phyloP scores from a whole-genome alignment of 495 filamentous ascomycete species.

The Aspergillus mulundensis region DNA sequence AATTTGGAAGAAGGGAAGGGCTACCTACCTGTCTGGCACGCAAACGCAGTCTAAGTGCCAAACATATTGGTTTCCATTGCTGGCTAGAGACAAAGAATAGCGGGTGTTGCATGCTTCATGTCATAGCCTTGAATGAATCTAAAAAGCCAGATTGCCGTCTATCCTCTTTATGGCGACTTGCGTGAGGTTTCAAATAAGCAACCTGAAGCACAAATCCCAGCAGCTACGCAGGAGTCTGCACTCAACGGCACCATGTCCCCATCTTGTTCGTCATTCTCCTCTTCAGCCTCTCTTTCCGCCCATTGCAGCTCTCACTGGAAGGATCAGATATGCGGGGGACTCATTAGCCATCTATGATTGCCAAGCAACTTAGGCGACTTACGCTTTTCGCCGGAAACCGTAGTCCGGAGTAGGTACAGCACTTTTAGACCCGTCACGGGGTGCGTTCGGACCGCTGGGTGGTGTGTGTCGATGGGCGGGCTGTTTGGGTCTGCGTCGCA shows the following conservation, averaged over 20 bases:
- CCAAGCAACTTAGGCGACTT: slow-evolving; percentile 17
- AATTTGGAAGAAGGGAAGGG: too few species aligned
- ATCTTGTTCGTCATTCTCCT: neutral
- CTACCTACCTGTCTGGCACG: too few species aligned
- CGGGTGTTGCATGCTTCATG: too few species aligned
- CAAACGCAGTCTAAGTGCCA: too few species aligned
- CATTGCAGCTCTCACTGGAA: slow-evolving; percentile 42
- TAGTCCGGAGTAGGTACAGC: slow-evolving; percentile 50
- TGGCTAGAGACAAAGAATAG: too few species aligned
- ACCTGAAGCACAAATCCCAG: too few species aligned
- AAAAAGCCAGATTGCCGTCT: too few species aligned
- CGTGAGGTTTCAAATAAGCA: too few species aligned
- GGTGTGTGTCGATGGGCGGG: slow-evolving; percentile 49
- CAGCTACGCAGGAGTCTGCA: too few species aligned
- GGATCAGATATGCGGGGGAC: slow-evolving; percentile 46
- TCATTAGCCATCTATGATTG: neutral
- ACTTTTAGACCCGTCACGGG: slow-evolving; percentile 51
- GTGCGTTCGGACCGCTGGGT: slow-evolving; percentile 52
- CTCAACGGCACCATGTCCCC: neutral
- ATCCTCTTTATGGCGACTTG: too few species aligned
- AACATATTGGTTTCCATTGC: too few species aligned
- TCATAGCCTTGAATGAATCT: too few species aligned
- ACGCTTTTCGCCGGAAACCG: slow-evolving; percentile 55
- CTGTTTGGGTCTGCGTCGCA: slow-evolving; percentile 47
- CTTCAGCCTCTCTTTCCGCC: neutral